These are phyloP conservation scores for Rhodamnia rubescens DNA, from an alignment of 345 rosid species.

Conservation along the genomic window DNA sequence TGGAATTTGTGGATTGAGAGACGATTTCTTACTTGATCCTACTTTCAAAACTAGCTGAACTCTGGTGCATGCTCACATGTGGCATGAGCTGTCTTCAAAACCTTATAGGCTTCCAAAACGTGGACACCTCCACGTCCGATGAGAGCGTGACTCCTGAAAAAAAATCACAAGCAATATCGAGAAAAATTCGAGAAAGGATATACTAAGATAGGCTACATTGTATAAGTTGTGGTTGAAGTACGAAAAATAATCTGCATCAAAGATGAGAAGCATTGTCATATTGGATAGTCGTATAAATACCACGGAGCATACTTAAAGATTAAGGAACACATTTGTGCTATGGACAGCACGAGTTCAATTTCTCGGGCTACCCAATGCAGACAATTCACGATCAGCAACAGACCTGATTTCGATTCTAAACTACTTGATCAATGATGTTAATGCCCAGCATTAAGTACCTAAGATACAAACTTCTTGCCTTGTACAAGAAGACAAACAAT, in stretches of 20 bases:
- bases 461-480: neutral
- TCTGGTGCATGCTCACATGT: too few species aligned
- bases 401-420: neutral
- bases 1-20: neutral
- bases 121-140: too few species aligned
- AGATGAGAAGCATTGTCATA: neutral
- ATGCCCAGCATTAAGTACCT: neutral
- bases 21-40: too few species aligned
- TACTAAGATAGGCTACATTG: too few species aligned
- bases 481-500: neutral
- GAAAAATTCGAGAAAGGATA: neutral
- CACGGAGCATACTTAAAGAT: neutral
- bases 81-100: too few species aligned
- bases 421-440: neutral
- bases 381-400: neutral
- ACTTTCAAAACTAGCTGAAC: too few species aligned
- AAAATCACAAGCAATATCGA: too few species aligned
- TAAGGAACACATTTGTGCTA: neutral
- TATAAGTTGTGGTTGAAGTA: neutral
- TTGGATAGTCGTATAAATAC: too few species aligned
- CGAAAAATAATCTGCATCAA: neutral
- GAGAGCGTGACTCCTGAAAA: too few species aligned
- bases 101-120: too few species aligned
- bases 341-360: accelerated
- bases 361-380: accelerated